Evolutionary conservation across 768 basidiomycete genomes (phyloP), one percentile per base, ranked within the genome.

Genomic region (Auricularia sp.): DNA sequence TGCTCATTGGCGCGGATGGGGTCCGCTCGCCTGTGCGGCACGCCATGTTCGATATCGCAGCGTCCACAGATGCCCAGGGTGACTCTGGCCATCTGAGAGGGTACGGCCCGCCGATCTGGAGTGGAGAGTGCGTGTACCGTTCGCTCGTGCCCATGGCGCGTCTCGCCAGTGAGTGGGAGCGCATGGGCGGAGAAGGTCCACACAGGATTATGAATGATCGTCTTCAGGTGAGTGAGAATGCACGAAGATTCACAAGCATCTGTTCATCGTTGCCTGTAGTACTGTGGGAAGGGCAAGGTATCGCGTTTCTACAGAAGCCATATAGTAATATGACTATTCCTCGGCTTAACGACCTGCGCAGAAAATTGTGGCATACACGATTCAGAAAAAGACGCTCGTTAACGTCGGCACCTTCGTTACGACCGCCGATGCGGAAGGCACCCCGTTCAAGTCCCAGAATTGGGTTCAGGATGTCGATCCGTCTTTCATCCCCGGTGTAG

Each of bases 1-100:
- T 89, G 11, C 81, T 90, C 54, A 73, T 89, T 63, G 87, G 87
- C 44, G 86, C 86, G n/a, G 87, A 89, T 67, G 87, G 87, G 3
- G 66, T 88, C 65, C 84, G 83, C 73, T 87, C 85, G 36, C 77
- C 76, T 65, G 82, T 76, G 21, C 76, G 80, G 24, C 65, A 68
- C 6, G 62, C 59, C 54, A 70, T 85, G 68, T 78, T 65, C 66
- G 10, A 18, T 3, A 10, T 24, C 34, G 56, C 56, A 7, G 56
- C 56, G 2, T 29, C 29, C 29, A 35, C 14, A 2, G 24, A 33
- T 18, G 24, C 33, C 56, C 11, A 18, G 24, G 29, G 33, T 14
- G 29, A 29, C 29, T 29, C 29, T 29, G 1, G 29, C 18, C 11
- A 6, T 7, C 29, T 59, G 29, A 6, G 34, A 7, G 7, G 2